Evolutionary conservation across 345 rosid species (phyloP).

Genomic region (Psidium guajava): DNA sequence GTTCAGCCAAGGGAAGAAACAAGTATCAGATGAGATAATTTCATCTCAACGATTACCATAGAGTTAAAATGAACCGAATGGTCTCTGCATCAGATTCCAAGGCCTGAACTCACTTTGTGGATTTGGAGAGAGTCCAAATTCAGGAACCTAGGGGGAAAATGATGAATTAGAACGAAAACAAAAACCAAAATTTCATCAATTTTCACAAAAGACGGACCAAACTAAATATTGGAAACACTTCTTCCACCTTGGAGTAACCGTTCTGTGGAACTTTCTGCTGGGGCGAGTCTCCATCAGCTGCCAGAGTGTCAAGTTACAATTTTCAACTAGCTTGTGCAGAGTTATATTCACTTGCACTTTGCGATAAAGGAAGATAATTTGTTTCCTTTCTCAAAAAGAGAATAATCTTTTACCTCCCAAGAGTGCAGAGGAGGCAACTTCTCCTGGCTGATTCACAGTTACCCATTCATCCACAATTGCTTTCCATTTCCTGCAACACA

Average conservation of each 20-base stretch:
- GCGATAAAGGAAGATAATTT: not conserved
- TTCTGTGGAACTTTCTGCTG: constrained; percentile 59
- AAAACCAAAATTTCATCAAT: not conserved
- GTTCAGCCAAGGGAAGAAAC: not conserved
- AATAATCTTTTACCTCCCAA: constrained; percentile 43
- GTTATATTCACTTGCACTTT: not conserved
- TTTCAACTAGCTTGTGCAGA: not conserved
- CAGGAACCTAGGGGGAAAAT: constrained; percentile 42
- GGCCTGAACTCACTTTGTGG: constrained; percentile 48
- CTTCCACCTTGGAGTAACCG: constrained; percentile 68
- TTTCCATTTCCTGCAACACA: constrained; percentile 76
- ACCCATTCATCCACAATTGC: constrained; percentile 94
- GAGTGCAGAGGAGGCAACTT: constrained; percentile 51
- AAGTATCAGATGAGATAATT: constrained; percentile 2
- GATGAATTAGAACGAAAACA: constrained; percentile 30
- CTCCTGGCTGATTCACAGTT: constrained; percentile 67
- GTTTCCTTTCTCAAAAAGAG: not conserved
- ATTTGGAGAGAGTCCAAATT: constrained; percentile 56
- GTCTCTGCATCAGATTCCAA: constrained; percentile 30
- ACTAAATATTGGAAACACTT: not conserved
- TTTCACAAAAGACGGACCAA: constrained; percentile 5
- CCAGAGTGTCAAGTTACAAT: not conserved
- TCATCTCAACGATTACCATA: not conserved
- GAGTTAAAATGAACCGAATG: not conserved
- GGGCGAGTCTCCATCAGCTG: constrained; percentile 85